Conservation (phyloP, 192 early-diverging fungal genomes). For the Backusella liffmaniae region DNA sequence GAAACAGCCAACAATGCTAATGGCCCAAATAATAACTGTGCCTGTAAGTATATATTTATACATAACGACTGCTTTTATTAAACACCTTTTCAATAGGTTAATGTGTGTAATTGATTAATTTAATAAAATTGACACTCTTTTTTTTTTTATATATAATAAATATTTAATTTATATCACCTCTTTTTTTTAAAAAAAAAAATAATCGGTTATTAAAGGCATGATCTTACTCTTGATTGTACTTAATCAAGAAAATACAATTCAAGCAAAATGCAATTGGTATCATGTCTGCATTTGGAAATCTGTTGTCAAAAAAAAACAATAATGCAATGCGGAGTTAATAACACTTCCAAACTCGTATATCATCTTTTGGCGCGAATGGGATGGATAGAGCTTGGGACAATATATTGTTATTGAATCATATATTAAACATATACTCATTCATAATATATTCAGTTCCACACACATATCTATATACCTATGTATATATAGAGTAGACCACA, state of each 20-base stretch:
- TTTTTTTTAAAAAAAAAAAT: neutral
- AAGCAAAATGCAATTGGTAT: no score
- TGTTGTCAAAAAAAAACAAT: no score
- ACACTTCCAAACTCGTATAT: neutral
- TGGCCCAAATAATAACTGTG: conserved; percentile 11
- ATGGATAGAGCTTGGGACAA: neutral
- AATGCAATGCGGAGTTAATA: neutral
- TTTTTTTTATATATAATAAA: neutral
- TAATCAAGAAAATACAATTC: no score
- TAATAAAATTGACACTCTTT: neutral
- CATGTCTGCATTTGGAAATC: no score
- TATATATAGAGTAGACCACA: no score
- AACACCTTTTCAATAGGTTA: neutral
- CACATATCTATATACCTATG: no score
- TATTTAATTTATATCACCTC: neutral
- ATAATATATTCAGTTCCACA: no score
- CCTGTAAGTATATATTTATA: conserved; percentile 11
- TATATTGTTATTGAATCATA: neutral
- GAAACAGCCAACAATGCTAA: neutral
- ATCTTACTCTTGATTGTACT: no score
- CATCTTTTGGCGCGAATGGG: no score
- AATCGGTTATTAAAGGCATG: neutral
- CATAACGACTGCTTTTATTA: neutral
- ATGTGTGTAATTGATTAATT: neutral
- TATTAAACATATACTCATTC: neutral